These are phyloP conservation scores for Porphyrellus sp. DNA, from an alignment of 1,284 basidiomycete genomes.

Conservation along the genomic window DNA sequence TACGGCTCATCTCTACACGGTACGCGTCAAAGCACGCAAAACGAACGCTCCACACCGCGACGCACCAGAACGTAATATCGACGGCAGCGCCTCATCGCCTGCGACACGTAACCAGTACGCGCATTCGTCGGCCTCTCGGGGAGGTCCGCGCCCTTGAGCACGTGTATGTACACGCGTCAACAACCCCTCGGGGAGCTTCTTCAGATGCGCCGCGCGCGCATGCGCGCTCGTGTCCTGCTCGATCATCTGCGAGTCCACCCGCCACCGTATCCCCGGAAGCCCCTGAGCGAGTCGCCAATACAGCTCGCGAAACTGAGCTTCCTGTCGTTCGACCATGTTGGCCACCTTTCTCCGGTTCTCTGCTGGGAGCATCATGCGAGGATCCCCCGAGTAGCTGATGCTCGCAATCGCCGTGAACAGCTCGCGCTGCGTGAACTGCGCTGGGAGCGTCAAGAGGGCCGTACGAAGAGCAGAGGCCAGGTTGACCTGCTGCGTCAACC, in stretches of 20 bases:
- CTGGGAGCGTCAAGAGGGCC: constrained; percentile 72
- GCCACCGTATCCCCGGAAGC: constrained; percentile 74
- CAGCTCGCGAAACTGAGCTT: constrained; percentile 80
- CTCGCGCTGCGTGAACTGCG: constrained; percentile 72
- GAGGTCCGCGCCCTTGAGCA: constrained; percentile 24
- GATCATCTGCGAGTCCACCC: constrained; percentile 45
- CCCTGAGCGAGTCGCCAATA: constrained; percentile 81
- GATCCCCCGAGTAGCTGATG: constrained; percentile 88
- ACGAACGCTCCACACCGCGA: background rate
- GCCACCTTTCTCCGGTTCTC: constrained; percentile 94
- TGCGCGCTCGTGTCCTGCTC: constrained; percentile 69
- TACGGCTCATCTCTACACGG: constrained; percentile 62
- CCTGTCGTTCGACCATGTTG: constrained; percentile 87
- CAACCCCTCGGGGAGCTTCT: constrained; percentile 72
- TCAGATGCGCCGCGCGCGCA: constrained; percentile 69
- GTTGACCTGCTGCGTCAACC: constrained; percentile 91
- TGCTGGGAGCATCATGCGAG: constrained; percentile 88
- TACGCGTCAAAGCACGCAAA: background rate
- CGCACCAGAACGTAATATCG: constrained; percentile 60
- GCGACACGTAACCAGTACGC: constrained; percentile 77
- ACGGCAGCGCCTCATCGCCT: constrained; percentile 55
- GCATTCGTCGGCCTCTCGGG: constrained; percentile 56
- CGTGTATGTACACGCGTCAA: constrained; percentile 49
- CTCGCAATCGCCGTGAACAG: constrained; percentile 87
- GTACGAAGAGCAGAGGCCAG: constrained; percentile 85